Conservation (phyloP, 192 early-diverging fungal species). For the Umbelopsis vinacea region DNA sequence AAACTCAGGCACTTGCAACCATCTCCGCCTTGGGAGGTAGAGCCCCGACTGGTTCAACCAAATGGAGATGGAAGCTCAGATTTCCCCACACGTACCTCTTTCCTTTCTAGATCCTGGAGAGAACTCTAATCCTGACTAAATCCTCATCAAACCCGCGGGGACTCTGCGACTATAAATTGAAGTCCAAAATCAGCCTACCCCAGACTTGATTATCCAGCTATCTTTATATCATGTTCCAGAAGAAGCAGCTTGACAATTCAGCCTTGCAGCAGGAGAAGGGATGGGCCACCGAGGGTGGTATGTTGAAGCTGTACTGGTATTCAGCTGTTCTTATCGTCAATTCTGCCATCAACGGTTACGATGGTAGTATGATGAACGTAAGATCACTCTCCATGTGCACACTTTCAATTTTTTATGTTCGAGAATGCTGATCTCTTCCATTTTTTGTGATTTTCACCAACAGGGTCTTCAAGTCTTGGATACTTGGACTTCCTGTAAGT, state of each 20-base stretch:
- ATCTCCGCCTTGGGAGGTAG: too few species aligned
- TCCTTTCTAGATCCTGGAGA: neutral
- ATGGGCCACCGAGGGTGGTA: constrained; percentile 6
- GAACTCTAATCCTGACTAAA: neutral
- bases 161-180: constrained; percentile 1
- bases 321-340: neutral
- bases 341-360: constrained; percentile 16
- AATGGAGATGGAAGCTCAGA: neutral
- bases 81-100: constrained; percentile 7
- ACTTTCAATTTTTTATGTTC: too few species aligned
- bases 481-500: constrained; percentile 7
- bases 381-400: neutral
- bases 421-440: neutral
- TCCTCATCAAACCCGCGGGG: neutral
- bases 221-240: neutral
- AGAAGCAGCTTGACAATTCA: constrained; percentile 3
- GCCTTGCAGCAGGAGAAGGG: constrained; percentile 8
- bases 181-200: neutral
- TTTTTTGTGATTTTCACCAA: neutral
- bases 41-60: neutral
- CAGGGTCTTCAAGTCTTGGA: constrained; percentile 14
- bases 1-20: too few species aligned
- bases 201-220: neutral
- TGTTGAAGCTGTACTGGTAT: constrained; percentile 7
- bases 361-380: constrained; percentile 23